Evolutionary conservation across 2,329 filamentous ascomycete genomes (phyloP).

Genomic region (Trichoderma aggressivum): DNA sequence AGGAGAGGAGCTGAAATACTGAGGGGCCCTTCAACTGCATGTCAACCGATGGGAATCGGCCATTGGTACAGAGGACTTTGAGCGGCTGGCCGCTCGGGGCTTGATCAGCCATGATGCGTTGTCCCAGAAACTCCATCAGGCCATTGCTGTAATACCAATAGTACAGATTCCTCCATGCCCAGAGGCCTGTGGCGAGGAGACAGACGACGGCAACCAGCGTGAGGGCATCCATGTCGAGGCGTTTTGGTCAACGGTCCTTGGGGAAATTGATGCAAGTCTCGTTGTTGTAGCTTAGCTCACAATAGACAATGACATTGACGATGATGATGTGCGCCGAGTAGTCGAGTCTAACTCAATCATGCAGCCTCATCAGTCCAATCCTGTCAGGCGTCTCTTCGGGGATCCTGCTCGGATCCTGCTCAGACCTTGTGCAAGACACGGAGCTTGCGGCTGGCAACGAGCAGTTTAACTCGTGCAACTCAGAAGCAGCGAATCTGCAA

Average conservation of each 20-base stretch:
- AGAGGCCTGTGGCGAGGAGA: background rate
- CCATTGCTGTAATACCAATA: background rate
- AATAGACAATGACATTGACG: background rate
- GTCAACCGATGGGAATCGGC: background rate
- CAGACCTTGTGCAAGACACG: background rate
- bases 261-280: background rate
- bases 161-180: background rate
- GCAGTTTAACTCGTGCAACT: background rate
- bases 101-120: background rate
- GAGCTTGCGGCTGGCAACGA: too few relatives aligned
- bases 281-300: background rate
- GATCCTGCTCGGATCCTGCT: background rate
- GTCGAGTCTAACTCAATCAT: background rate
- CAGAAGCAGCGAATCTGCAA: background rate
- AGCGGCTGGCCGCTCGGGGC: background rate
- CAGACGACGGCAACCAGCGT: background rate
- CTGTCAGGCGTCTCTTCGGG: background rate
- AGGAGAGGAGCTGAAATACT: background rate
- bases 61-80: background rate
- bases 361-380: background rate
- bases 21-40: background rate
- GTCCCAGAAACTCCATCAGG: background rate
- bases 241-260: background rate
- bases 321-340: background rate
- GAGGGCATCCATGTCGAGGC: background rate